These are phyloP conservation scores for Phytophthora pinifolia DNA, from an alignment of 352 stramenopile species.

Conservation along the genomic window DNA sequence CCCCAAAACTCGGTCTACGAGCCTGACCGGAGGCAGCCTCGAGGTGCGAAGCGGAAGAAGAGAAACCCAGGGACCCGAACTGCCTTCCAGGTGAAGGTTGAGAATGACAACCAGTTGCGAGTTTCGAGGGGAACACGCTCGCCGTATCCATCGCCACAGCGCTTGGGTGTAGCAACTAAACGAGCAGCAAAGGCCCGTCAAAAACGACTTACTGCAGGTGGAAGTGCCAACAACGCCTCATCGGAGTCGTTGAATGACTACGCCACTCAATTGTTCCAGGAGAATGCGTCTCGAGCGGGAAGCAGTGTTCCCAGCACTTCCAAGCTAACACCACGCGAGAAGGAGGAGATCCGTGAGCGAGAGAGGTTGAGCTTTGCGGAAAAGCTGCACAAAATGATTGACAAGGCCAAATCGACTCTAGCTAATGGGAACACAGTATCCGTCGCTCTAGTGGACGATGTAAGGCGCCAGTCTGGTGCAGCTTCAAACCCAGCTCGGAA, in stretches of 20 bases:
- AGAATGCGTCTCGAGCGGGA: slow-evolving; percentile 25
- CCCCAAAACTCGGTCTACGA: slow-evolving; percentile 11
- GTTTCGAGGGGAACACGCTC: slow-evolving; percentile 37
- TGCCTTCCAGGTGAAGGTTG: slow-evolving; percentile 42
- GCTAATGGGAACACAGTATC: slow-evolving; percentile 32
- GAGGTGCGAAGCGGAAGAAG: slow-evolving; percentile 40
- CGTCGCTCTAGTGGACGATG: slow-evolving; percentile 3
- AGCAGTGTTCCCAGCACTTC: slow-evolving; percentile 2
- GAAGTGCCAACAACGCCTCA: slow-evolving; percentile 19
- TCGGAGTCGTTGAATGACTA: slow-evolving; percentile 72
- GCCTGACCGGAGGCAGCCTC: slow-evolving; percentile 4
- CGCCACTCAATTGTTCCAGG: slow-evolving; percentile 63
- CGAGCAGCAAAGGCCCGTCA: slow-evolving; percentile 26
- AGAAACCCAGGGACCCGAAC: slow-evolving; percentile 19
- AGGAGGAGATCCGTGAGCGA: slow-evolving; percentile 47
- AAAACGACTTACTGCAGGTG: slow-evolving; percentile 20
- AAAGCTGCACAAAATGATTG: slow-evolving; percentile 89
- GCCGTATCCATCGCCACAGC: slow-evolving; percentile 32
- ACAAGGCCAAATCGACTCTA: slow-evolving; percentile 74
- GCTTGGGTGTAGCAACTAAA: slow-evolving; percentile 25
- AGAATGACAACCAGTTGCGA: slow-evolving; percentile 42
- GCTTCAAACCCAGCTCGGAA: slow-evolving; percentile 11
- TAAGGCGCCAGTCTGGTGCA: slow-evolving; percentile 5
- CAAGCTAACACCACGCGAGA: slow-evolving; percentile 29
- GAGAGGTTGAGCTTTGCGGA: slow-evolving; percentile 80